These are phyloP conservation scores for Ciborinia camelliae DNA, from an alignment of 2,329 filamentous ascomycete species.

Conservation along the genomic window DNA sequence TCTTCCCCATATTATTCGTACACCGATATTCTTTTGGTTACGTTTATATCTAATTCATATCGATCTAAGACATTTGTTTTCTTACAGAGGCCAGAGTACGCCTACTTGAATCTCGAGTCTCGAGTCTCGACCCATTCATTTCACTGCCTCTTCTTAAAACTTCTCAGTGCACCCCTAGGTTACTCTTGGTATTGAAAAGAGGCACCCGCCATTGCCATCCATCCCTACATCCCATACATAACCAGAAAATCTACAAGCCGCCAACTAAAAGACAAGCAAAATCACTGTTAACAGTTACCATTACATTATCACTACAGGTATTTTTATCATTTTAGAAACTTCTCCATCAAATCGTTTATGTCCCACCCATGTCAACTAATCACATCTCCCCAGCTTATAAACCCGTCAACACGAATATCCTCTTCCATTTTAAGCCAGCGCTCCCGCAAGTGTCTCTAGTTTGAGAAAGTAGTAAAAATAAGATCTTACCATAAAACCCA, in stretches of 20 bases:
- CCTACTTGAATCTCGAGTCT: background rate
- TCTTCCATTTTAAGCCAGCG: conserved; percentile 10
- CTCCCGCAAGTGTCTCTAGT: conserved; percentile 1
- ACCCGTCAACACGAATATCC: conserved; percentile 12
- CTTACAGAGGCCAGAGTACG: background rate
- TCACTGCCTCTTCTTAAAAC: background rate
- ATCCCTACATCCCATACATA: background rate
- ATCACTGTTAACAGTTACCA: background rate
- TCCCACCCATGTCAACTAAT: background rate
- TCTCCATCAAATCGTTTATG: background rate
- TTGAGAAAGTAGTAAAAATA: conserved; percentile 3
- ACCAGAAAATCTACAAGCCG: background rate
- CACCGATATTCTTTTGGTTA: conserved; percentile 3
- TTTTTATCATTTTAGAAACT: background rate
- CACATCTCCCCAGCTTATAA: background rate
- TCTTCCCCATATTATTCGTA: conserved; percentile 8
- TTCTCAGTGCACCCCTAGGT: background rate
- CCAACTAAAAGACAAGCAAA: background rate
- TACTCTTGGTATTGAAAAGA: background rate
- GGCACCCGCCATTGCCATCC: background rate
- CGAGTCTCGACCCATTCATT: too few species aligned
- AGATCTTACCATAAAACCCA: background rate
- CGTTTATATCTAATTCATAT: background rate
- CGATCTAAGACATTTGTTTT: background rate
- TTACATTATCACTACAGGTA: background rate